Evolutionary conservation across 2,329 filamentous ascomycete species (phyloP), one percentile per base, ranked within the genome.

Genomic region (Cryphonectria carpinicola): DNA sequence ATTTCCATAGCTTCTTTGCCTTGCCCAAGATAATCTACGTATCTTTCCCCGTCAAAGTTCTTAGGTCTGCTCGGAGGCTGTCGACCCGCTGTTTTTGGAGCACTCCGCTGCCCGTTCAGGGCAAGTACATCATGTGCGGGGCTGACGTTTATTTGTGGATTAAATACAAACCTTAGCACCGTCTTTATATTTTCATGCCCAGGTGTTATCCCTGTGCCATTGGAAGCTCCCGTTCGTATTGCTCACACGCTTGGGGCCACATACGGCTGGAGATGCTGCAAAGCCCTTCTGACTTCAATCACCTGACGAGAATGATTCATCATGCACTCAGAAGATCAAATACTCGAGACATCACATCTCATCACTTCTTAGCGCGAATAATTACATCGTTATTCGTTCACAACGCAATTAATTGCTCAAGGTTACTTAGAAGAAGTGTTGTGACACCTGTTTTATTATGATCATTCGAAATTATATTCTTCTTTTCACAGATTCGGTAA

Each of bases 401-500:
- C 1, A 19, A 32, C 1, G 2, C 13, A 60, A 14, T 19, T 35
- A 60, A 28, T 19, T 35, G 32, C 32, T 13, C 28, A 60, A 54
- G 2, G n/a, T 11, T 11, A 39, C 3, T 39, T 11, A 39, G 2
- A 43, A 25, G 22, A 25, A 25, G 22, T 25, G 11, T 13, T 54
- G n/a, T 3, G 17, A 19, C 8, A 11, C 0, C 49, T n/a, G 1
- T 52, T n/a, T 52, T 35, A 35, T 35, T 32, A 13, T 35, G 28
- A 19, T 25, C 32, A 32, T 35, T 35, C 28, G 28, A 60, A 22
- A 1, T n/a, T 11, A 60, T 39, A 2, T 39, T 39, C 37, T 13
- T 39, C 4, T 32, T 32, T 32, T 62, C 37, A 63, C 22, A 63
- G 6, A 46, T 63, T 63, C 32, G 63, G 68, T 37, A 77, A 67